Evolutionary conservation across 352 stramenopile genomes (phyloP).

Genomic region (Phytopythium ostracodes): DNA sequence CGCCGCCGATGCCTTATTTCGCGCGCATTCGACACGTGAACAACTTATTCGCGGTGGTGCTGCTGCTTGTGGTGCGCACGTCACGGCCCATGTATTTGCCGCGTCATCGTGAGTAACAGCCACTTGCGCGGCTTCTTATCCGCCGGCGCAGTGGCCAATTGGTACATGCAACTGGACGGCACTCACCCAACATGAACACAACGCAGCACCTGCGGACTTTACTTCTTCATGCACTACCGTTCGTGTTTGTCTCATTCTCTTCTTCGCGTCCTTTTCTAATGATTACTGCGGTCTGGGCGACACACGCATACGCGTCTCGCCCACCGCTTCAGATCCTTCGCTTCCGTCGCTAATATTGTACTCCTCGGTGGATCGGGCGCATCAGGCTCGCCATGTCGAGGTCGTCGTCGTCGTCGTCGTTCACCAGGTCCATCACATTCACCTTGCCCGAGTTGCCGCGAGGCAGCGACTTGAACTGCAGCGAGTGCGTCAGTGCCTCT

Average conservation of each 20-base stretch:
- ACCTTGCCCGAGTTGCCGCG: slow-evolving; percentile 28
- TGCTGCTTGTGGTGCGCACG: not conserved
- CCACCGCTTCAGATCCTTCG: not conserved
- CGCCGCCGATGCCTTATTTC: not conserved
- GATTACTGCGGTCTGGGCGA: not conserved
- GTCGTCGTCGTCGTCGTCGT: slow-evolving; percentile 48
- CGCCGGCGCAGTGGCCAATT: not conserved
- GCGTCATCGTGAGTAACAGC: not conserved
- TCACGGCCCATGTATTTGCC: not conserved
- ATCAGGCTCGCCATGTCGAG: slow-evolving; percentile 47
- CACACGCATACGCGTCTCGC: not conserved
- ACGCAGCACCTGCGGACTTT: too few relatives aligned
- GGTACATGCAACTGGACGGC: too few relatives aligned
- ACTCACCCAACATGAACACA: too few relatives aligned
- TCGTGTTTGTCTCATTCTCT: not conserved
- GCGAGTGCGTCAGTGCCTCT: slow-evolving; percentile 28
- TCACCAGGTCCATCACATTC: slow-evolving; percentile 25
- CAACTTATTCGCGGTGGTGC: too few relatives aligned
- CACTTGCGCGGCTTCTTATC: not conserved
- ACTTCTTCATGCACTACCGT: not conserved
- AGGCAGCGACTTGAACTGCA: slow-evolving; percentile 25
- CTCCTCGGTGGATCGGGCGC: slow-evolving; percentile 58
- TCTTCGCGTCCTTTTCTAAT: not conserved
- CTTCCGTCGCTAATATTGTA: slow-evolving; percentile 34
- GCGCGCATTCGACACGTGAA: too few relatives aligned